These are phyloP conservation scores for Citrus cavaleriei DNA, from an alignment of 345 rosid species.

Conservation along the genomic window DNA sequence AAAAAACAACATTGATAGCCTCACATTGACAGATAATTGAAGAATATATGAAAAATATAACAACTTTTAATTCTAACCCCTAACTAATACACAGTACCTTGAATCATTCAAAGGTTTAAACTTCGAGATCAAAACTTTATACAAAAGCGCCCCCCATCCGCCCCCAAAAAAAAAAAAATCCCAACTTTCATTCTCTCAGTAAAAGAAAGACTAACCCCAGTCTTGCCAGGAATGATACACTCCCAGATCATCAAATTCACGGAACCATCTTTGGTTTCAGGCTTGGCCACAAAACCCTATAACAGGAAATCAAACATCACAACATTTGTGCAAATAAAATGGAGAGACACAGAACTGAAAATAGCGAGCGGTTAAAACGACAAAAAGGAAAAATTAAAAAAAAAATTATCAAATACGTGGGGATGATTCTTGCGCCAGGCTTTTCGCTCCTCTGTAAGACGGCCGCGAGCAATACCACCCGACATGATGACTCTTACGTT, in stretches of 20 bases:
- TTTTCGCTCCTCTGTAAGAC: constrained; percentile 51
- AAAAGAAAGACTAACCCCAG: constrained; percentile 34
- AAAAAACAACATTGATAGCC: not conserved
- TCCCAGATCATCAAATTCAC: constrained; percentile 55
- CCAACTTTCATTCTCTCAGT: not conserved
- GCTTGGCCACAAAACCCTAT: constrained; percentile 61
- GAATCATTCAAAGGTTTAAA: not conserved
- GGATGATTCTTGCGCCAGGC: constrained; percentile 60
- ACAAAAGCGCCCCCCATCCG: no score
- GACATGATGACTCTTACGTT: constrained; percentile 26
- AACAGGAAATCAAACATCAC: constrained; percentile 27
- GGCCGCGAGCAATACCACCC: constrained; percentile 50
- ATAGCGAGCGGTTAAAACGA: not conserved
- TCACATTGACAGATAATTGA: not conserved
- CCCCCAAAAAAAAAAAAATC: not conserved
- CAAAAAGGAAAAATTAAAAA: not conserved
- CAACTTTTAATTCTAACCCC: not conserved
- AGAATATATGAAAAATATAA: not conserved
- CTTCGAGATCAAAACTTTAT: not conserved
- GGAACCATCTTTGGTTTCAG: constrained; percentile 41
- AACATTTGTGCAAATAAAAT: constrained; percentile 6
- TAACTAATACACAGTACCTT: not conserved
- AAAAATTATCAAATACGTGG: constrained; percentile 24
- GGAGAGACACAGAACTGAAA: not conserved
- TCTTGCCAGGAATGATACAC: constrained; percentile 48